Conservation (phyloP, 345 rosid species). For the Eucalyptus tenuipes region DNA sequence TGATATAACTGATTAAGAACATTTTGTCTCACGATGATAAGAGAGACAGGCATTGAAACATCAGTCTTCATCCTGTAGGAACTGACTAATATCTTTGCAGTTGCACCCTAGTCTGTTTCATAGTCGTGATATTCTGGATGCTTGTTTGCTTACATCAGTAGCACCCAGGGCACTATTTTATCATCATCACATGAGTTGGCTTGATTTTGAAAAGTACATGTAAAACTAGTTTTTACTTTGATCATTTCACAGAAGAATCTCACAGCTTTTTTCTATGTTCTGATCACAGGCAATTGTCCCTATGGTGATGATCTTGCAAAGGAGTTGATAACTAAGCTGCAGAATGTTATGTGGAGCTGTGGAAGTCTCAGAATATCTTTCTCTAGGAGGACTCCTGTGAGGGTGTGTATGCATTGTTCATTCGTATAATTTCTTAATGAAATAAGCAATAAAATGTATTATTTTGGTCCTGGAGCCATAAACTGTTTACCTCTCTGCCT, state of each 20-base stretch:
- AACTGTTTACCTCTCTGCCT: neutral
- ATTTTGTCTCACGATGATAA: neutral
- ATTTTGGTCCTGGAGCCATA: neutral
- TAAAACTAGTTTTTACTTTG: neutral
- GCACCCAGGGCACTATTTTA: neutral
- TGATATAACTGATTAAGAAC: neutral
- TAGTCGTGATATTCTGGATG: neutral
- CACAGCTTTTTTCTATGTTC: neutral
- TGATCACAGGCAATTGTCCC: conserved; percentile 44
- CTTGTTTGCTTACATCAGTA: neutral
- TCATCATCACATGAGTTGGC: neutral
- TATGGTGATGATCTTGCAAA: conserved; percentile 72
- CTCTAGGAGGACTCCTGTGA: conserved; percentile 70
- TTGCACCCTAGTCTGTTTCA: neutral
- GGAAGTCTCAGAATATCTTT: conserved; percentile 83
- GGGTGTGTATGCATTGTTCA: conserved; percentile 12
- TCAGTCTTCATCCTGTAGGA: neutral
- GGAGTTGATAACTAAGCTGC: conserved; percentile 45
- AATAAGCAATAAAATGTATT: neutral
- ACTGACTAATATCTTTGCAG: neutral
- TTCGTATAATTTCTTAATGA: neutral
- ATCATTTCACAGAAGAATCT: neutral
- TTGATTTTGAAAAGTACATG: neutral
- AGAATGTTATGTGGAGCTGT: conserved; percentile 63
- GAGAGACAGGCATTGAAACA: neutral